Base-by-base conservation (phyloP, 2,329 filamentous ascomycete species). In the Pezicula radicicola region DNA sequence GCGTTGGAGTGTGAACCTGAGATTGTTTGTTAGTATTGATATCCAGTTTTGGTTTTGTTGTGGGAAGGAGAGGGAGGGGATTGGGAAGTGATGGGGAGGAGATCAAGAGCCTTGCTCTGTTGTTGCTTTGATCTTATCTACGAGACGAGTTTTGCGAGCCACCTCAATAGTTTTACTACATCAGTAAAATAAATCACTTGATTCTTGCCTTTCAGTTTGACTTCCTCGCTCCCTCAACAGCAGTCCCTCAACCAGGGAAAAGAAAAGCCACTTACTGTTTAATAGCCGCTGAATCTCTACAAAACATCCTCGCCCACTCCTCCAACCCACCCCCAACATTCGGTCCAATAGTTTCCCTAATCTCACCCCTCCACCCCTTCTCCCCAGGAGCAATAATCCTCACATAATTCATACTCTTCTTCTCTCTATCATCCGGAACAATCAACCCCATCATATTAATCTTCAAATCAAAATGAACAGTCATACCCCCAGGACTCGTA, bases 381-480 rank as follows among this genome's bases (percentile, higher is more conserved):
- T 83, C 79, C 36, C 73, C 76, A 16, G 65, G 62, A 0, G 67
- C 68, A 10, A 81, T 76, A 52, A 77, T 75, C 19, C 78, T 75
- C 42, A 81, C 69, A 63, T 82, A 83, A 60, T 82, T 76, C 62
- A 80, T 72, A 25, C 76, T 72, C 35, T 68, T 27, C 10, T 53
- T 57, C 3, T 47, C 48, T 7, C 70, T 63, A 49, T 76, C 71
- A 2, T 78, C 74, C 0, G 78, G 72, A 2, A 81, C 70, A 5
- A 83, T 68, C 10, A 82, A 67, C 45, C 66, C 70, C 75, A 83
- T 78, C 16, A 81, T 67, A 61, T 83, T 83, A 40, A 82, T 66
- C 60, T 74, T 76, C 53, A 83, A 64, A 51, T 75, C 71, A 57
- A 83, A 83, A 63, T 82, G 79, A 30, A 76, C 59, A 33, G 9